Conservation (phyloP, 2,329 filamentous ascomycete species). For the Talaromyces amestolkiae region DNA sequence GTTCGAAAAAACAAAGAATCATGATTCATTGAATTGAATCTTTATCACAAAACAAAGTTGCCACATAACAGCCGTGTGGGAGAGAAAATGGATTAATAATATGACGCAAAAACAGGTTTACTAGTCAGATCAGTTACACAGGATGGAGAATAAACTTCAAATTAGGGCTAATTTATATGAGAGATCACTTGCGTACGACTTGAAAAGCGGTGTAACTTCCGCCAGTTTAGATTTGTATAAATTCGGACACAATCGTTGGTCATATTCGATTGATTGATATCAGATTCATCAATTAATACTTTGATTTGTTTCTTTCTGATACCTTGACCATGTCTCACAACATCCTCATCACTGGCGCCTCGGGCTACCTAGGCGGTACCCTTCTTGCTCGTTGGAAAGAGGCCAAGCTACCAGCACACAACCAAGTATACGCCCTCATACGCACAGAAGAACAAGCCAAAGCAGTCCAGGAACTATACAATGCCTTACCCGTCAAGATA, state of each 20-base stretch:
- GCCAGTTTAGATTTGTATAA: background rate
- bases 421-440: conserved; percentile 49
- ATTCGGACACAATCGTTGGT: background rate
- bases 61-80: background rate
- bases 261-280: background rate
- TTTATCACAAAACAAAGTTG: background rate
- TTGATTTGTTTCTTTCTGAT: background rate
- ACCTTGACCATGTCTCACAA: conserved; percentile 28
- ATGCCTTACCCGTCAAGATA: conserved; percentile 44
- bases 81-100: background rate
- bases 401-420: conserved; percentile 43
- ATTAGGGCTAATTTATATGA: background rate
- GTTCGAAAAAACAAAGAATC: background rate
- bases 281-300: background rate
- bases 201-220: background rate
- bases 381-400: conserved; percentile 43
- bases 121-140: background rate
- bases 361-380: conserved; percentile 54
- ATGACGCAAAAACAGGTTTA: background rate
- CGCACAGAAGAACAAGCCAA: conserved; percentile 48
- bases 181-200: background rate
- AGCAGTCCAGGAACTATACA: conserved; percentile 42
- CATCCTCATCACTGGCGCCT: conserved; percentile 52
- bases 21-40: too few species aligned
- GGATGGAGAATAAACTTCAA: too few species aligned